phyloP scores from a whole-genome alignment of 2,329 filamentous ascomycete species.

The Colletotrichum brevisporum region DNA sequence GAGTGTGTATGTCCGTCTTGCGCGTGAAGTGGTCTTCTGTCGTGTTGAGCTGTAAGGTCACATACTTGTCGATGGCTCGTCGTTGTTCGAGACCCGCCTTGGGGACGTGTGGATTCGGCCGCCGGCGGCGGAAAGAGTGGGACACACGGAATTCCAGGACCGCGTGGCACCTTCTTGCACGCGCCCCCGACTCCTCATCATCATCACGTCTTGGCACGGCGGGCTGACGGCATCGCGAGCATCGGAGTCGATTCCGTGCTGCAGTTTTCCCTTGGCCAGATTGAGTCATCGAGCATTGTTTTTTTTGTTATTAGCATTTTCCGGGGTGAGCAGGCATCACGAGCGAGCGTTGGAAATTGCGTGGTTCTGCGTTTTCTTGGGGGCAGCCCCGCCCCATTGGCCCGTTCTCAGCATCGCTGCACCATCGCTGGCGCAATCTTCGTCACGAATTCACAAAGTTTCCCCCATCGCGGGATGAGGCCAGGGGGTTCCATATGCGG shows the following conservation, averaged over 20 bases:
- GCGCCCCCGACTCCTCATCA: background rate
- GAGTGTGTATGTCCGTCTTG: background rate
- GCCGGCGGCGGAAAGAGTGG: slow-evolving; percentile 19
- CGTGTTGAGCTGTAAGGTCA: background rate
- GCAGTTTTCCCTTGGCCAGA: background rate
- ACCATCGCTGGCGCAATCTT: slow-evolving; percentile 1
- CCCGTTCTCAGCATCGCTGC: background rate
- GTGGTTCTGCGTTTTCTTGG: slow-evolving; percentile 3
- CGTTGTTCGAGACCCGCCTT: slow-evolving; percentile 1
- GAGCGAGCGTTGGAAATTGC: slow-evolving; percentile 16
- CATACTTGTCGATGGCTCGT: background rate
- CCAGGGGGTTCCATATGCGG: background rate
- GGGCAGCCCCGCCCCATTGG: background rate
- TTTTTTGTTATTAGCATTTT: slow-evolving; percentile 7
- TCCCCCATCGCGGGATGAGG: background rate
- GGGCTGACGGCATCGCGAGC: slow-evolving; percentile 12
- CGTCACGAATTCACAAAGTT: slow-evolving; percentile 11
- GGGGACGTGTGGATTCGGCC: slow-evolving; percentile 10
- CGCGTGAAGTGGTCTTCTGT: background rate
- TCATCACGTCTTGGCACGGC: slow-evolving; percentile 23
- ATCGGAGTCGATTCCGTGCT: slow-evolving; percentile 18
- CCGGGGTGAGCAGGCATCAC: slow-evolving; percentile 22
- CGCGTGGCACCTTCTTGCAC: background rate
- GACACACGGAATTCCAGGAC: slow-evolving; percentile 14
- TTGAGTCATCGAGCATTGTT: background rate